A percentile compares a stretch with the other conserved stretches of the same genome.
Conservation (phyloP, 2,329 filamentous ascomycete genomes). For the Epichloe scottii region DNA sequence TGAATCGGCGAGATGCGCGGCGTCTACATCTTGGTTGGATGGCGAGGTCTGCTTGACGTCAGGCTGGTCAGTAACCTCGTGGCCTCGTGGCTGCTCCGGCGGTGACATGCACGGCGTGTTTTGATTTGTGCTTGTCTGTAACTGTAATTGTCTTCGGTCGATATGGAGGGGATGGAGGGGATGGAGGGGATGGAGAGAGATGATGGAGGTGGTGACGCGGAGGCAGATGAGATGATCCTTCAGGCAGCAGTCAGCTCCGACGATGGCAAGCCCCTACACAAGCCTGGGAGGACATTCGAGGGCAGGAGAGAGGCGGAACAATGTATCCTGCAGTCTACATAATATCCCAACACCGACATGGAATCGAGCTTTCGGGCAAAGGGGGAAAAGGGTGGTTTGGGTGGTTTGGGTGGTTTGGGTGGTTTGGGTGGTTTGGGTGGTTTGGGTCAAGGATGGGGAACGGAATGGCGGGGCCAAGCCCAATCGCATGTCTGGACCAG, state of each 20-base stretch:
- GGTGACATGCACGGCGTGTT: slow-evolving; percentile 23
- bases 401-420: too few species aligned
- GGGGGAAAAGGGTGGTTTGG: background rate
- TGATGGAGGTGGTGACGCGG: background rate
- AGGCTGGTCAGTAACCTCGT: slow-evolving; percentile 9
- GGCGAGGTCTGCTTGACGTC: slow-evolving; percentile 3
- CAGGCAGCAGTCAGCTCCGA: background rate
- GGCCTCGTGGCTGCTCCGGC: slow-evolving; percentile 18
- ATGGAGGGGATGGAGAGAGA: background rate
- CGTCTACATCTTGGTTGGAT: slow-evolving; percentile 1
- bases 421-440: too few species aligned
- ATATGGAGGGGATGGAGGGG: background rate
- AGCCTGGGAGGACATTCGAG: background rate
- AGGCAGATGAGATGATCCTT: too few species aligned
- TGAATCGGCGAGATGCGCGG: background rate
- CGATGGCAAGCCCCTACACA: background rate
- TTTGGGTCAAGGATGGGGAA: too few species aligned
- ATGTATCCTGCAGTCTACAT: background rate
- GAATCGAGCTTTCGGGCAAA: background rate
- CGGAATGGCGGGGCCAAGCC: too few species aligned
- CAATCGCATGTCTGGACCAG: too few species aligned
- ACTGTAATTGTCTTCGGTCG: background rate
- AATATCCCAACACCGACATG: background rate
- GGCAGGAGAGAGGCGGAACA: background rate
- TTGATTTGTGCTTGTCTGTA: background rate